These are phyloP conservation scores for Blumeria hordei DNA, from an alignment of 2,329 filamentous ascomycete genomes.

Conservation along the genomic window DNA sequence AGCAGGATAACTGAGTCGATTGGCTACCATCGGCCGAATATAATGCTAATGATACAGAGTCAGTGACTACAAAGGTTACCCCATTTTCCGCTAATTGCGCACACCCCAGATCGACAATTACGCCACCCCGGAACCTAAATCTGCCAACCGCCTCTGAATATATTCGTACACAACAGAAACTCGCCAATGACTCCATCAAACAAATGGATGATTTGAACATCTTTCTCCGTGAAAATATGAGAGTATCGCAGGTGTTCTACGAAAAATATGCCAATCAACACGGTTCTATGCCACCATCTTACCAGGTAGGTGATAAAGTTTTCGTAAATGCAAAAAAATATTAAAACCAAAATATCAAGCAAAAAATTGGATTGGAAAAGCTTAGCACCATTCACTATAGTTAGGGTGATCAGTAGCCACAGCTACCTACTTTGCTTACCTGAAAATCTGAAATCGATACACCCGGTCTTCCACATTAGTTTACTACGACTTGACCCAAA, in stretches of 20 bases:
- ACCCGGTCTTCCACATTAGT: neutral
- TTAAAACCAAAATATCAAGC: neutral
- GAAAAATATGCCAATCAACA: no score
- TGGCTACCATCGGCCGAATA: neutral
- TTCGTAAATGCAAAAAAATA: constrained; percentile 1
- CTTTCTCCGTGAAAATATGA: no score
- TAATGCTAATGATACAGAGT: no score
- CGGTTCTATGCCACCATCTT: neutral
- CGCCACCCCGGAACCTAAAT: no score
- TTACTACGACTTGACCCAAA: neutral
- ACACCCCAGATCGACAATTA: no score
- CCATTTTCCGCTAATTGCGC: no score
- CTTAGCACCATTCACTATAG: constrained; percentile 1
- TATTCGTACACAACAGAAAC: no score
- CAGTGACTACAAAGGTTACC: no score
- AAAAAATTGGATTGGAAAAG: constrained; percentile 2
- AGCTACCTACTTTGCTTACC: neutral
- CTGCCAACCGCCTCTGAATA: no score
- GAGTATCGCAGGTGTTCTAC: no score
- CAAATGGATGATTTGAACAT: no score
- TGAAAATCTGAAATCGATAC: neutral
- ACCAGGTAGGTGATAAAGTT: neutral
- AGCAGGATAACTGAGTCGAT: neutral
- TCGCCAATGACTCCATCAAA: no score
- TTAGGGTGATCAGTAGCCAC: neutral